Percentiles rank a stretch among this genome's conserved stretches.
Conservation (phyloP, 495 filamentous ascomycete species). For the Usnea hakonensis region DNA sequence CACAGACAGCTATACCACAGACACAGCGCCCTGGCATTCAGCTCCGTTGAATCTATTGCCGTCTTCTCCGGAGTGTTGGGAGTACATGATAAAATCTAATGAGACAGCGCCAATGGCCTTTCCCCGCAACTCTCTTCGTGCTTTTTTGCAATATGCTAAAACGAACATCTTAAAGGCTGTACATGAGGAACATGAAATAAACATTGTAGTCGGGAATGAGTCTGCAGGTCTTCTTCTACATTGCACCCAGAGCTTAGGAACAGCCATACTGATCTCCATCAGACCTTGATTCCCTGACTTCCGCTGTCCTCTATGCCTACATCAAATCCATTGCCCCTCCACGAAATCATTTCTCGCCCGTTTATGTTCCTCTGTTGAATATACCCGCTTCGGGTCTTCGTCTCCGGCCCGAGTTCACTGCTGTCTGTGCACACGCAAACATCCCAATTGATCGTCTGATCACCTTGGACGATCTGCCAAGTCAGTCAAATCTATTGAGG, state of each 20-base stretch:
- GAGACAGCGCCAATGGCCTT: constrained; percentile 19
- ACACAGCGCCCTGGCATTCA: neutral
- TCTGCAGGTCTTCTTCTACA: constrained; percentile 18
- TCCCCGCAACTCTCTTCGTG: constrained; percentile 19
- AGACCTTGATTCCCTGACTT: constrained; percentile 91
- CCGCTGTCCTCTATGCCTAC: constrained; percentile 78
- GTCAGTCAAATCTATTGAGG: constrained; percentile 27
- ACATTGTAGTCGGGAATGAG: constrained; percentile 25
- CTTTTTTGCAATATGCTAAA: constrained; percentile 20
- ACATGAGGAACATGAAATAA: constrained; percentile 10
- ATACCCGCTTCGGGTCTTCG: constrained; percentile 60
- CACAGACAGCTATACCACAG: neutral
- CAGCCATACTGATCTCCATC: constrained; percentile 24
- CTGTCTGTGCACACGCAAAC: constrained; percentile 34
- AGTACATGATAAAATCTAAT: neutral
- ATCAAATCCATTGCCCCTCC: constrained; percentile 51
- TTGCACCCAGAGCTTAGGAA: neutral
- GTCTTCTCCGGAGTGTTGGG: too few relatives aligned
- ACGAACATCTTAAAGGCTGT: constrained; percentile 10
- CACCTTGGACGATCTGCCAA: constrained; percentile 37
- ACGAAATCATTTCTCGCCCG: constrained; percentile 35
- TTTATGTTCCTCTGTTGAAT: constrained; percentile 78
- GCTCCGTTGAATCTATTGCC: too few relatives aligned
- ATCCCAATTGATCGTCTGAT: constrained; percentile 34
- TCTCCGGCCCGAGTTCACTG: constrained; percentile 70